Conservation (phyloP, 306 rosid species). For the Cucumis cinereus region DNA sequence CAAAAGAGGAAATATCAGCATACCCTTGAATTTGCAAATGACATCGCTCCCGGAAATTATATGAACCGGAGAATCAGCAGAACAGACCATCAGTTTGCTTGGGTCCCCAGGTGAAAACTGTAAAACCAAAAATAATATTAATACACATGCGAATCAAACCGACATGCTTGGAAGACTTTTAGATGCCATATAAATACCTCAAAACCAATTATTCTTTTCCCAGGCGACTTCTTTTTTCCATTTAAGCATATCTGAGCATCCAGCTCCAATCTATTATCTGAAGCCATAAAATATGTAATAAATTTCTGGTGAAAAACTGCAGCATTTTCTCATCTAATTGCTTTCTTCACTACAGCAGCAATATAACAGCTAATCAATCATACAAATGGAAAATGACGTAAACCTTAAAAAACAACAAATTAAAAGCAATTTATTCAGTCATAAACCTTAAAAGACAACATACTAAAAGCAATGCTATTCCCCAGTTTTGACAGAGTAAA, state of each 20-base stretch:
- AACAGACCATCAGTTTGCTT: conserved; percentile 66
- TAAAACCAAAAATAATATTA: conserved; percentile 8
- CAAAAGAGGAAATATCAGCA: neutral
- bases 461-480: neutral
- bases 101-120: conserved; percentile 74
- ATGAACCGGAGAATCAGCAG: conserved; percentile 82
- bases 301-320: neutral
- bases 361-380: neutral
- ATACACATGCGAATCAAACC: neutral
- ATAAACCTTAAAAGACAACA: neutral
- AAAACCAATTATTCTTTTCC: conserved; percentile 75
- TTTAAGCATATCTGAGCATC: conserved; percentile 50
- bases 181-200: conserved; percentile 32
- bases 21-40: conserved; percentile 76
- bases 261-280: conserved; percentile 64
- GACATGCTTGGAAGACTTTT: neutral
- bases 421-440: neutral
- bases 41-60: conserved; percentile 63
- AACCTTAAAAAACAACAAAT: neutral
- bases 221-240: conserved; percentile 57
- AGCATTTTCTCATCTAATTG: neutral
- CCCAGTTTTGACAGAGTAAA: neutral
- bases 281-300: conserved; percentile 18
- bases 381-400: neutral
- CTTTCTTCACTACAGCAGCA: neutral